Evolutionary conservation across 208 protist genomes (phyloP), one percentile per base, ranked within the genome.

Genomic region (Leishmania amazonensis): DNA sequence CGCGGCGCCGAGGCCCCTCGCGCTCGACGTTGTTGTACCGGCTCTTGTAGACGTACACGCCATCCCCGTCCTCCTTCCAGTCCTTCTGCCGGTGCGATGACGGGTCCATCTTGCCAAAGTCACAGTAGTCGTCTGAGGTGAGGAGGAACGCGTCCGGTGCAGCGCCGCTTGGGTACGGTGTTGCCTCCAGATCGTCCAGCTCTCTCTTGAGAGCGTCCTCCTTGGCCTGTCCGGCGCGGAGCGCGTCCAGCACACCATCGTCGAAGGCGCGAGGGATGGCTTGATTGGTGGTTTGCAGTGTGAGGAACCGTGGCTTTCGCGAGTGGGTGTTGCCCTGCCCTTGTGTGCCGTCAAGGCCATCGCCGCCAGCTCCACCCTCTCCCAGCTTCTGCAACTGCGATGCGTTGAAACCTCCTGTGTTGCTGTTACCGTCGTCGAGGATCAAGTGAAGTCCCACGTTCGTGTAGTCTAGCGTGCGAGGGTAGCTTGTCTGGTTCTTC

Each of bases 71-170:
- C 60, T 89, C 85, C 45, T 81, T 83, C 47, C 38, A 49, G 77
- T 95, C 86, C 64, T 78, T 89, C 45, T 94, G 92, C 54, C 90
- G 90, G 76, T 90, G 96, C 53, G 91, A 93, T 35, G 89, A 91
- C 28, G 92, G 89, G 75, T 95, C 91, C 82, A 98, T 90, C 24
- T 83, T 86, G 49, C 88, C 88, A 64, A 94, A 92, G 85, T 98
- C 90, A 85, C 91, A 96, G 86, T 98, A 95, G 78, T 98, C 95
- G 76, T 95, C 90, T 13, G 95, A 97, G 38, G 93, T 95, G n/a
- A 95, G 87, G 31, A 93, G 87, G 76, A 92, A 98, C 40, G 79
- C 80, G 80, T 96, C 85, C 13, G 93, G 91, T 0, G 87, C 84
- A 21, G 65, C 79, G 35, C 85, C 77, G 17, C 31, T 74, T 54